Conservation (phyloP, 805 yeast species). For the Lipomyces mesembrius region DNA sequence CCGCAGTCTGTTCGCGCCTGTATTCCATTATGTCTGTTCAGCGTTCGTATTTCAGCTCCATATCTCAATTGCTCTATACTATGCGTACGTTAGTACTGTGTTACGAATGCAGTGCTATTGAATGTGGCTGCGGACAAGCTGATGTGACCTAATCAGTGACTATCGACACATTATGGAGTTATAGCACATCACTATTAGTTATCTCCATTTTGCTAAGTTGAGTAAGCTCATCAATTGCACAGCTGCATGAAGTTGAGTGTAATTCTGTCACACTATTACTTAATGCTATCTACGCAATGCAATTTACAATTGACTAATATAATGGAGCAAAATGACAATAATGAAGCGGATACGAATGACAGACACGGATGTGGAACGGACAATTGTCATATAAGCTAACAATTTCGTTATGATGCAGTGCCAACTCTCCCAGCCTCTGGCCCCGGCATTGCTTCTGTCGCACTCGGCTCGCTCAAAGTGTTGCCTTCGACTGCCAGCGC, state of each 20-base stretch:
- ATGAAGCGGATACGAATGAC: not conserved
- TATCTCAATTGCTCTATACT: not conserved
- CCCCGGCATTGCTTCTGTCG: slow-evolving; percentile 15
- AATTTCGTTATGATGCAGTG: not conserved
- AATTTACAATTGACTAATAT: not conserved
- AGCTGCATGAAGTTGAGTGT: not conserved
- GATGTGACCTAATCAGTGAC: not conserved
- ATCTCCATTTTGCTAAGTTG: not conserved
- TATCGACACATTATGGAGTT: too few species aligned
- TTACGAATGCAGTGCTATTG: not conserved
- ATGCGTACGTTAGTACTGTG: not conserved
- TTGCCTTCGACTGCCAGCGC: slow-evolving; percentile 5
- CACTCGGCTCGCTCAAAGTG: slow-evolving; percentile 11
- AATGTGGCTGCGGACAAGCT: not conserved
- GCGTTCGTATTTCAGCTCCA: not conserved
- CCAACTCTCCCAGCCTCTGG: slow-evolving; percentile 3
- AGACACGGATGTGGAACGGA: not conserved
- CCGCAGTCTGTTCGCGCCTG: not conserved
- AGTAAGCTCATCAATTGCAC: not conserved
- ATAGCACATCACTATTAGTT: too few species aligned
- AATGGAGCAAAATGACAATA: not conserved
- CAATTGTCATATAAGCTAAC: not conserved
- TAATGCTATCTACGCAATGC: not conserved
- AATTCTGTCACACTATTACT: not conserved
- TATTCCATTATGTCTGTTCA: not conserved